Conservation (phyloP, 75 land plant genomes). For the Ceratopteris richardii region DNA sequence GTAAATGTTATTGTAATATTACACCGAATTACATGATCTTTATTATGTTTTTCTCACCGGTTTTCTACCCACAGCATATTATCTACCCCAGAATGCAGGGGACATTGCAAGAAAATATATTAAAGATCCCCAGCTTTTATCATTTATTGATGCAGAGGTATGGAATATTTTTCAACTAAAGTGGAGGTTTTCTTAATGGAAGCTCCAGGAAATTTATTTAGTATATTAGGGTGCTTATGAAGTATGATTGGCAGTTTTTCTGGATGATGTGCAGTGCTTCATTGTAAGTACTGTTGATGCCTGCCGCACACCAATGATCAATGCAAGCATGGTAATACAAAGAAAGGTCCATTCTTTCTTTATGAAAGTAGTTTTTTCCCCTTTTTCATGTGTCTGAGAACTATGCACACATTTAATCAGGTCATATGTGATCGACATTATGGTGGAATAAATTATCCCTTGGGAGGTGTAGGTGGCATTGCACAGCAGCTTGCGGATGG, state of each 20-base stretch:
- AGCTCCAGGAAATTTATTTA: background rate
- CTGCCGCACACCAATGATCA: constrained; percentile 92
- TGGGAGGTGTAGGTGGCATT: constrained; percentile 95
- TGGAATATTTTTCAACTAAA: background rate
- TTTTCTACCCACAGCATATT: constrained; percentile 91
- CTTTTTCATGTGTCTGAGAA: background rate
- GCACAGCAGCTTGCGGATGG: constrained; percentile 82
- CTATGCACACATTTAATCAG: constrained; percentile 18
- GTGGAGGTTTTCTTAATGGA: background rate
- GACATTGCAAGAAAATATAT: constrained; percentile 84
- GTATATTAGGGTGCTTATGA: background rate
- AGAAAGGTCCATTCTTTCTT: background rate
- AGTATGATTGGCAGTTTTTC: constrained; percentile 2
- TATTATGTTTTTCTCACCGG: too few species aligned
- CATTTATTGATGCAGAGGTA: constrained; percentile 97
- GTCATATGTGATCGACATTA: constrained; percentile 93
- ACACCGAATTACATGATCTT: too few species aligned
- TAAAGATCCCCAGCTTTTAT: constrained; percentile 73
- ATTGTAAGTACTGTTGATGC: constrained; percentile 97
- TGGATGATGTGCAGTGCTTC: constrained; percentile 66
- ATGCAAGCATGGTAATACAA: constrained; percentile 98
- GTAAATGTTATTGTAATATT: too few species aligned
- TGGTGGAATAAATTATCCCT: constrained; percentile 97
- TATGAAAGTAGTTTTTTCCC: background rate
- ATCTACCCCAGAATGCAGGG: constrained; percentile 97